phyloP scores from a whole-genome alignment of 257 asterid genomes.

The Penstemon davidsonii region DNA sequence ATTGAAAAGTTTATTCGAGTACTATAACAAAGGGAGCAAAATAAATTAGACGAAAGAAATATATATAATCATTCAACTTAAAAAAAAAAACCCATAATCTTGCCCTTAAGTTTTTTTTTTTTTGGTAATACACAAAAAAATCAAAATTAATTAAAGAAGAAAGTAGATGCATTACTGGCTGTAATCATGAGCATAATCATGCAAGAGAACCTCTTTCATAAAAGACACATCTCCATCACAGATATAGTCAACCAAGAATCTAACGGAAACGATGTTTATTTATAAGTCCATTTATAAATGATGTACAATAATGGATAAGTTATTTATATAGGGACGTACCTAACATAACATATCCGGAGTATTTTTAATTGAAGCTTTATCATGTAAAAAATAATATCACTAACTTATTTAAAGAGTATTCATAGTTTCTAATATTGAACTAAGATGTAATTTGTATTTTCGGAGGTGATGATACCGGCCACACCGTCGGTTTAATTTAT shows the following conservation, averaged over 20 bases:
- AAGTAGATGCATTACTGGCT: not conserved
- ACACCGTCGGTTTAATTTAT: not conserved
- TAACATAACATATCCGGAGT: no score
- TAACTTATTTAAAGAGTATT: no score
- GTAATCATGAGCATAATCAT: constrained; percentile 30
- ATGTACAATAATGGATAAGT: no score
- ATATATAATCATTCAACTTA: no score
- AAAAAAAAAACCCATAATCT: not conserved
- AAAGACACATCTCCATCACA: constrained; percentile 17
- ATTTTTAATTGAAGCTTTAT: not conserved
- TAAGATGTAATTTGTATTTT: no score
- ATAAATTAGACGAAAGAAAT: no score
- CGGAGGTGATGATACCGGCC: no score
- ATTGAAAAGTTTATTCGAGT: no score
- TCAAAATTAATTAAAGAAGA: no score
- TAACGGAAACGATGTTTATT: not conserved
- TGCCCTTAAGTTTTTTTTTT: not conserved
- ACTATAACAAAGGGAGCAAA: no score
- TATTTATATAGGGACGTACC: not conserved
- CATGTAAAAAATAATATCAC: not conserved
- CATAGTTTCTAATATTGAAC: no score
- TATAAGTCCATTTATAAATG: not conserved
- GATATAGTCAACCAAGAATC: constrained; percentile 27
- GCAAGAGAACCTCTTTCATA: constrained; percentile 26
- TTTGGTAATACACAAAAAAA: not conserved